Evolutionary conservation across 2,329 filamentous ascomycete species (phyloP), one percentile per base, ranked within the genome.

Genomic region (Hypoxylon sp.): DNA sequence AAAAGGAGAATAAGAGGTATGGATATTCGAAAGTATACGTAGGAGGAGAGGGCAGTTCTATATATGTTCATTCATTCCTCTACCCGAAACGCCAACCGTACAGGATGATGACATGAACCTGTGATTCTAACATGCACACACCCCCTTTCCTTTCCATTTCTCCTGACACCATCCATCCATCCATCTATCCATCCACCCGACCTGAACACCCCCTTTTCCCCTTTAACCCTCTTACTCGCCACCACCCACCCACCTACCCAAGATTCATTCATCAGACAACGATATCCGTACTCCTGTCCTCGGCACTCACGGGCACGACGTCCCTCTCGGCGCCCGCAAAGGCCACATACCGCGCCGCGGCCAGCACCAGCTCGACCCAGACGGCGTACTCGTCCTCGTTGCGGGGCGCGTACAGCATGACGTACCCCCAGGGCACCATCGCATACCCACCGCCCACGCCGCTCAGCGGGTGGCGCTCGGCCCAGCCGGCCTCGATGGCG

Each of bases 321-420:
- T n/a, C n/a, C n/a, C n/a, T n/a, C n/a, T n/a, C n/a, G n/a, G n/a
- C n/a, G n/a, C n/a, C n/a, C n/a, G n/a, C n/a, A n/a, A n/a, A n/a
- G n/a, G n/a, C n/a, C n/a, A 52, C 57, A 27, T 61, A 63, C 36
- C 61, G 40, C 38, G 57, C 61, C 3, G 51, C 51, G 6, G 65
- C 64, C 11, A 62, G 15, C 6, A 66, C 45, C 8, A 64, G 15
- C 12, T 43, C 48, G 36, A 32, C 51, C 67, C 69, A 71, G 4
- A 69, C 58, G 17, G 54, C 62, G 19, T 70, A 63, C 59, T 76
- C 74, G 0, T 19, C 63, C 12, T 65, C 66, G 13, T 72, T 62
- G 17, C 74, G 57, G 29, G 73, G 74, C 31, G 73, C 73, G 19
- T 76, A 77, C 0, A 76, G 30, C 32, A 77, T 37, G 20, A 76